Conservation (phyloP, 2,329 filamentous ascomycete species). For the Dendryphion nanum region DNA sequence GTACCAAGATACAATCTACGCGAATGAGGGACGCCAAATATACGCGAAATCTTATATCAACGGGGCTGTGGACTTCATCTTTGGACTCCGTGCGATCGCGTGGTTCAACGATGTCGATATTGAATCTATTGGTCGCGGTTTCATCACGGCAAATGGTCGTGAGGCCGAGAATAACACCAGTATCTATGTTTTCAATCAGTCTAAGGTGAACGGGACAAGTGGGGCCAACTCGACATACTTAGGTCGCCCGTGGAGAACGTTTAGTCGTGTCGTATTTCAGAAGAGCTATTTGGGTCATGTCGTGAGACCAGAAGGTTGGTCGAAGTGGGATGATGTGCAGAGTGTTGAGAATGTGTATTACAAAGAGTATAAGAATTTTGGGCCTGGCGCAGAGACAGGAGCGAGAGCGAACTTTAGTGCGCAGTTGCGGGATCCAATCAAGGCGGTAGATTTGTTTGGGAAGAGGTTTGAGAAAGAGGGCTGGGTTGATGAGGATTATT, state of each 20-base stretch:
- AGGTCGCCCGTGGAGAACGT: slow-evolving; percentile 49
- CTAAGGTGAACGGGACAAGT: slow-evolving; percentile 37
- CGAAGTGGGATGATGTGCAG: slow-evolving; percentile 56
- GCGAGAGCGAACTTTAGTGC: slow-evolving; percentile 52
- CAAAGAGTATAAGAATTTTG: slow-evolving; percentile 60
- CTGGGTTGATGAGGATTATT: too few relatives aligned
- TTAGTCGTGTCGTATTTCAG: slow-evolving; percentile 48
- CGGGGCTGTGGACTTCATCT: slow-evolving; percentile 58
- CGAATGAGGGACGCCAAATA: slow-evolving; percentile 47
- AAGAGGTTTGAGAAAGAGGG: slow-evolving; percentile 44
- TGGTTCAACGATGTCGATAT: slow-evolving; percentile 51
- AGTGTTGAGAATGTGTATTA: slow-evolving; percentile 55
- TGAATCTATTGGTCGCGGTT: slow-evolving; percentile 34
- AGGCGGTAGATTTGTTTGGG: too few relatives aligned
- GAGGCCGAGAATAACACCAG: slow-evolving; percentile 16
- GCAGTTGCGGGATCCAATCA: slow-evolving; percentile 40
- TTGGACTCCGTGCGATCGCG: slow-evolving; percentile 47
- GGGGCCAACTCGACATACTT: slow-evolving; percentile 42
- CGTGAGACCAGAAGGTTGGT: slow-evolving; percentile 58
- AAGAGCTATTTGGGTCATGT: slow-evolving; percentile 49
- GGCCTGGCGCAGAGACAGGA: slow-evolving; percentile 55
- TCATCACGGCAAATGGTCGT: slow-evolving; percentile 12
- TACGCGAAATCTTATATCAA: slow-evolving; percentile 54
- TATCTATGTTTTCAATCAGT: slow-evolving; percentile 53
- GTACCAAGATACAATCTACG: slow-evolving; percentile 51